Conservation (phyloP, 2,329 filamentous ascomycete genomes). For the Penicillium verrucosum region DNA sequence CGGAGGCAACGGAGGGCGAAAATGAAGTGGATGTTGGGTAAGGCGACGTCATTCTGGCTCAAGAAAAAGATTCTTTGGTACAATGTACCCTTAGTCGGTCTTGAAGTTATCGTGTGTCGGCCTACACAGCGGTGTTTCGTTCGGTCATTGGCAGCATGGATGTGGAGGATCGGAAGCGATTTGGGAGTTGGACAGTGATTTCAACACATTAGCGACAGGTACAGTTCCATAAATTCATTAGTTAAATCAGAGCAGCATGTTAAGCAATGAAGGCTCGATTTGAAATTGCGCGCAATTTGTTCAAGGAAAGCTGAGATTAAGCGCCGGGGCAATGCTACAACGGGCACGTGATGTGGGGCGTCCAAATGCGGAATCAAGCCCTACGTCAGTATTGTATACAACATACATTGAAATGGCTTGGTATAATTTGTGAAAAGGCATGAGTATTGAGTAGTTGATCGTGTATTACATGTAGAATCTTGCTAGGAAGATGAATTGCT, state of each 20-base stretch:
- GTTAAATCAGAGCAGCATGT: background rate
- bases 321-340: slow-evolving; percentile 12
- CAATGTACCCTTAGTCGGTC: background rate
- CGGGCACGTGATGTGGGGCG: slow-evolving; percentile 22
- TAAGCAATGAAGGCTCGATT: slow-evolving; percentile 10
- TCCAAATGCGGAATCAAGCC: slow-evolving; percentile 16
- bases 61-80: background rate
- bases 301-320: slow-evolving; percentile 10
- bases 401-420: background rate
- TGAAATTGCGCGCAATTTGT: slow-evolving; percentile 12
- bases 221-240: background rate
- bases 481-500: background rate
- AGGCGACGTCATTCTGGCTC: slow-evolving; percentile 30
- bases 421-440: background rate
- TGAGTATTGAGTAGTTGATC: background rate
- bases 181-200: background rate
- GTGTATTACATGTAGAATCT: background rate
- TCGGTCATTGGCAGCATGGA: slow-evolving; percentile 3
- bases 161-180: background rate
- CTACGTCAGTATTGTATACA: slow-evolving; percentile 11
- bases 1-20: slow-evolving; percentile 27
- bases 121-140: slow-evolving; percentile 5
- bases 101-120: slow-evolving; percentile 5
- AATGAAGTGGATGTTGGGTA: slow-evolving; percentile 30
- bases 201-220: slow-evolving; percentile 3